Conservation (phyloP, 2,329 filamentous ascomycete genomes). For the Coniochaeta prunicola region DNA sequence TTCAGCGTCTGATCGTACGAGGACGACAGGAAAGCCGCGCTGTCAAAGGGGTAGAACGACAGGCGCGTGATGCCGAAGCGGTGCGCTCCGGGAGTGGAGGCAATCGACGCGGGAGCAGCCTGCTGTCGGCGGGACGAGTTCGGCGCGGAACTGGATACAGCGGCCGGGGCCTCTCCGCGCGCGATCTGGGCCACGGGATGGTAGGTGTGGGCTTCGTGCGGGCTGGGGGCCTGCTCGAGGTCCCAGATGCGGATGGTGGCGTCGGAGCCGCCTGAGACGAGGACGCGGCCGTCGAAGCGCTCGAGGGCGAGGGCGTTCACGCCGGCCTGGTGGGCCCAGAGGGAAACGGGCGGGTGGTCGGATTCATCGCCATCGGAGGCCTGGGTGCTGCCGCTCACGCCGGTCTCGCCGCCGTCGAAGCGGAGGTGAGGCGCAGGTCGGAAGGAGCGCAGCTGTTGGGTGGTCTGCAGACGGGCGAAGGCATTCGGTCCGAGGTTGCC, state of each 20-base stretch:
- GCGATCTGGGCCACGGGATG: constrained; percentile 45
- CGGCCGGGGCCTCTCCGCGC: constrained; percentile 24
- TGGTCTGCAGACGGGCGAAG: constrained; percentile 59
- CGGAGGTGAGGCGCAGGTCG: constrained; percentile 58
- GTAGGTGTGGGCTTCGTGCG: constrained; percentile 39
- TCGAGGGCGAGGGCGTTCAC: constrained; percentile 77
- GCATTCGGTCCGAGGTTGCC: constrained; percentile 57
- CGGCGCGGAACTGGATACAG: neutral
- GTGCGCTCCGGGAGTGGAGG: constrained; percentile 25
- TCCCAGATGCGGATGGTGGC: constrained; percentile 84
- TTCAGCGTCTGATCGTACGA: constrained; percentile 75
- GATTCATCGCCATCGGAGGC: constrained; percentile 13
- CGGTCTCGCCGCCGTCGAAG: constrained; percentile 57
- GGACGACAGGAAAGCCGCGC: constrained; percentile 65
- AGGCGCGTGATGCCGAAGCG: constrained; percentile 69
- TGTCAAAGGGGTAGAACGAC: constrained; percentile 73
- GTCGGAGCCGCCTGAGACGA: constrained; percentile 81
- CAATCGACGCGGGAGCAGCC: neutral
- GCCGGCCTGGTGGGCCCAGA: constrained; percentile 68
- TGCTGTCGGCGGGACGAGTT: neutral
- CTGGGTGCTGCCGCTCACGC: constrained; percentile 13
- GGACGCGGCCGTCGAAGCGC: constrained; percentile 69
- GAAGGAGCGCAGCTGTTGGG: constrained; percentile 61
- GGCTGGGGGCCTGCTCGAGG: constrained; percentile 53
- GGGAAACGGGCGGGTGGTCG: constrained; percentile 23